These are phyloP conservation scores for Epichloe scottii DNA, from an alignment of 2,329 filamentous ascomycete genomes.

Conservation along the genomic window DNA sequence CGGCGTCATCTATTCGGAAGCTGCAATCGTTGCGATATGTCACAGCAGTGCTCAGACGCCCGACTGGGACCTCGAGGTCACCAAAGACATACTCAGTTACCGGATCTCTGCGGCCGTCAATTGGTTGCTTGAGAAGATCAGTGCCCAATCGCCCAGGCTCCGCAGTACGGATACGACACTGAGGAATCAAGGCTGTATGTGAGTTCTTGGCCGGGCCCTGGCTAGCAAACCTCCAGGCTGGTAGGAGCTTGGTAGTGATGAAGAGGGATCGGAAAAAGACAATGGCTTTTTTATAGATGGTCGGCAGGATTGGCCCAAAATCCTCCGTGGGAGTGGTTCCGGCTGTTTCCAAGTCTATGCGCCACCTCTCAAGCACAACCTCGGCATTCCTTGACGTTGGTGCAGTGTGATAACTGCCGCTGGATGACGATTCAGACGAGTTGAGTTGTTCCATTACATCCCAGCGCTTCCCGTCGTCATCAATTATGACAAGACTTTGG, in stretches of 20 bases:
- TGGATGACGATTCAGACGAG: constrained; percentile 39
- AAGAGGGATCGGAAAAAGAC: constrained; percentile 87
- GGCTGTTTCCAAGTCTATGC: constrained; percentile 56
- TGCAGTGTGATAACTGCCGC: constrained; percentile 30
- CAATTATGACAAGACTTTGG: constrained; percentile 76
- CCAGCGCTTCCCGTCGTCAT: constrained; percentile 84
- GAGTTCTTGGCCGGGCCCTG: constrained; percentile 61
- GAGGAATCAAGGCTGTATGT: constrained; percentile 55
- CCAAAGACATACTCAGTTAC: constrained; percentile 71
- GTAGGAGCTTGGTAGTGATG: constrained; percentile 67
- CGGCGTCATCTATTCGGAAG: constrained; percentile 83
- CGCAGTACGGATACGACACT: constrained; percentile 64
- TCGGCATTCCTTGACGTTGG: constrained; percentile 45
- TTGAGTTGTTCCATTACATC: constrained; percentile 78
- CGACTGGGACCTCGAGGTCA: constrained; percentile 74
- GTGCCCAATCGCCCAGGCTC: constrained; percentile 39
- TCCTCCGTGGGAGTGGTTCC: constrained; percentile 39
- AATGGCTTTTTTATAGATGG: constrained; percentile 94
- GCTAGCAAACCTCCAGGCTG: constrained; percentile 71
- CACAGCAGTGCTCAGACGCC: constrained; percentile 69
- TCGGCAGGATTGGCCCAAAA: constrained; percentile 58
- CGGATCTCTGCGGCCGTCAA: constrained; percentile 24
- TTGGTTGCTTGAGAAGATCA: constrained; percentile 48
- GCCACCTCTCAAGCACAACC: constrained; percentile 85
- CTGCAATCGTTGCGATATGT: constrained; percentile 80